Evolutionary conservation across 2,329 filamentous ascomycete species (phyloP).

Genomic region (Aspergillus sp.): DNA sequence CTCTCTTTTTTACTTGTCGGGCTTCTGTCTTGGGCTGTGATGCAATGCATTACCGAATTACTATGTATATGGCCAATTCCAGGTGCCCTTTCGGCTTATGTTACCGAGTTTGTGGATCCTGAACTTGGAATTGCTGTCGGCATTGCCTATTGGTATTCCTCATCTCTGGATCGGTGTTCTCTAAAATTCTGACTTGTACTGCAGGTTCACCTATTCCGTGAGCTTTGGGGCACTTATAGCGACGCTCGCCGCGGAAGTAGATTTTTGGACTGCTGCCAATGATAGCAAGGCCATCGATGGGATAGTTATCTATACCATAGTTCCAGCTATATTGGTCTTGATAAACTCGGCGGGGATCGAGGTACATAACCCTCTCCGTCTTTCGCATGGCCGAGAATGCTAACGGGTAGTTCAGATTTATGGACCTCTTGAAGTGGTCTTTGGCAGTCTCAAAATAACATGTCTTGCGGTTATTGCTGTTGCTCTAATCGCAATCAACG

Average conservation of each 20-base stretch:
- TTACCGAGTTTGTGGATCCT: constrained; percentile 3
- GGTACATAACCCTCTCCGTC: not conserved
- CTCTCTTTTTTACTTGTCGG: not conserved
- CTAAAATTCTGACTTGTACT: not conserved
- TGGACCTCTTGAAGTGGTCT: not conserved
- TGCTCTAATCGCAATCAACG: not conserved
- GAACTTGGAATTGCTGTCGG: constrained; percentile 4
- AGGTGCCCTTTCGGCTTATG: not conserved
- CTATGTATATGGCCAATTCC: constrained; percentile 6
- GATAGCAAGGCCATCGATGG: not conserved
- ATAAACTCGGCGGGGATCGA: not conserved
- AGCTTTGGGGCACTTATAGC: not conserved
- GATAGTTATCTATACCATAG: not conserved
- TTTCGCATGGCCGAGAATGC: no score
- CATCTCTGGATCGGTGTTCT: not conserved
- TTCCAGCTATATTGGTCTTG: not conserved
- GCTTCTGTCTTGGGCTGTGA: not conserved
- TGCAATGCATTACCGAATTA: constrained; percentile 6
- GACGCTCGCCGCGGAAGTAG: not conserved
- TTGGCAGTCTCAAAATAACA: not conserved
- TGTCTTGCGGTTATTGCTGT: not conserved
- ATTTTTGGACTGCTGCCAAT: not conserved
- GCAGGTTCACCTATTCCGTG: constrained; percentile 1
- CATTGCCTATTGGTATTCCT: not conserved
- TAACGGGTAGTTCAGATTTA: not conserved